Conservation (phyloP, 176 grass and related monocot species). For the Oryza rufipogon region DNA sequence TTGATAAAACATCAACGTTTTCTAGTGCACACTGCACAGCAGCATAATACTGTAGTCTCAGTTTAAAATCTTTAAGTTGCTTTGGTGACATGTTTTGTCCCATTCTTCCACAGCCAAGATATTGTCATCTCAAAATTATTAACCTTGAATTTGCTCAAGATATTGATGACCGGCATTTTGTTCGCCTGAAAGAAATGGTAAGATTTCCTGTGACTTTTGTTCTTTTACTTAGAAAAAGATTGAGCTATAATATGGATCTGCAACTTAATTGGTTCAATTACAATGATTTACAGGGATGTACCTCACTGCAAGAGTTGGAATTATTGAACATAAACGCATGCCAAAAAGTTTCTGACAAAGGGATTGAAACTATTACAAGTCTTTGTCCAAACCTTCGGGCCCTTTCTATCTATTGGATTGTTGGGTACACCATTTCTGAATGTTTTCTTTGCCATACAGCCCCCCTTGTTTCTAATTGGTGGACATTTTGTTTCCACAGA, state of each 20-base stretch:
- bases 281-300: conserved; percentile 48
- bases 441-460: conserved; percentile 23
- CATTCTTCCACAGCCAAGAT: conserved; percentile 58
- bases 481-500: conserved; percentile 43
- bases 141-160: conserved; percentile 90
- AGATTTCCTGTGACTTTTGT: conserved; percentile 16
- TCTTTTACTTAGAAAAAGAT: neutral
- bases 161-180: conserved; percentile 74
- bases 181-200: conserved; percentile 78
- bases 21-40: neutral
- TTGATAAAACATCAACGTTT: neutral
- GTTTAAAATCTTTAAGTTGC: conserved; percentile 14
- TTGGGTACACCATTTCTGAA: conserved; percentile 64
- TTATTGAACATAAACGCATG: conserved; percentile 83
- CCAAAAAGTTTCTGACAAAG: conserved; percentile 85
- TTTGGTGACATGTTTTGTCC: neutral
- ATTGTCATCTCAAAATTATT: conserved; percentile 69
- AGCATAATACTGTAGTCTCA: neutral
- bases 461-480: conserved; percentile 23
- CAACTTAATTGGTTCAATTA: conserved; percentile 19
- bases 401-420: conserved; percentile 89
- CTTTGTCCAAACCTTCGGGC: conserved; percentile 58
- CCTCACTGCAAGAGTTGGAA: conserved; percentile 65
- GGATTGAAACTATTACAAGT: conserved; percentile 76
- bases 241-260: neutral